Base-by-base conservation (phyloP, 2,329 filamentous ascomycete genomes). In the Claviceps sp. region DNA sequence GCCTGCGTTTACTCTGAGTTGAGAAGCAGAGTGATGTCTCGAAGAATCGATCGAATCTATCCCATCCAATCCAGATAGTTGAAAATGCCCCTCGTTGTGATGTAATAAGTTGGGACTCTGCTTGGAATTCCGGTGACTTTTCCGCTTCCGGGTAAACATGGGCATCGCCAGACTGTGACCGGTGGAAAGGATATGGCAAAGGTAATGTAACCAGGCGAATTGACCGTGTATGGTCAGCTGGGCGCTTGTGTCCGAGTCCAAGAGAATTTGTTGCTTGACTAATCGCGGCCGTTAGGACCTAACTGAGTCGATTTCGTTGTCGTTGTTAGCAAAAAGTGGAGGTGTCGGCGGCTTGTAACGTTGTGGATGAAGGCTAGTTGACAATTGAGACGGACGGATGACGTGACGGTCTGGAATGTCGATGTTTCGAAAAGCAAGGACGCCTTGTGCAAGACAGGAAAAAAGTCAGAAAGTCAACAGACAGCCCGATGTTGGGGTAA, bases 101-200 rank as follows among this genome's bases (percentile, higher is more conserved):
- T 45, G 50, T 47, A 48, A 38, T 34, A 44, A 54, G 30, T 54
- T 52, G 18, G 54, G 47, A 40, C 54, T 55, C 52, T 59, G 58
- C 56, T 61, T 57, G 52, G 60, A 57, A 52, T 64, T 59, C 42
- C 55, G 50, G 50, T 59, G 56, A 48, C 59, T 64, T 58, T 63
- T 63, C 52, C 63, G 62, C 52, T 58, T 62, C 59, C 65, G 65
- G 59, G 60, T 63, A 58, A 70, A 70, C 67, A 70, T 70, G 63
- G 66, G 66, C 57, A 56, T 41, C 24, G 53, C 18, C 37, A 34
- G 38, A 30, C 24, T 47, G 38, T 43, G 43, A 37, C 47, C 37
- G 34, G 47, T 42, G 34, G 47, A 49, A 37, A 42, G 45, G 46
- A 26, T 18, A 47, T 38, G 24, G 44, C 41, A 18, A 9, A 43